These are phyloP conservation scores for Iris macrosiphon DNA, from an alignment of 106 monocot genomes.

Conservation along the genomic window DNA sequence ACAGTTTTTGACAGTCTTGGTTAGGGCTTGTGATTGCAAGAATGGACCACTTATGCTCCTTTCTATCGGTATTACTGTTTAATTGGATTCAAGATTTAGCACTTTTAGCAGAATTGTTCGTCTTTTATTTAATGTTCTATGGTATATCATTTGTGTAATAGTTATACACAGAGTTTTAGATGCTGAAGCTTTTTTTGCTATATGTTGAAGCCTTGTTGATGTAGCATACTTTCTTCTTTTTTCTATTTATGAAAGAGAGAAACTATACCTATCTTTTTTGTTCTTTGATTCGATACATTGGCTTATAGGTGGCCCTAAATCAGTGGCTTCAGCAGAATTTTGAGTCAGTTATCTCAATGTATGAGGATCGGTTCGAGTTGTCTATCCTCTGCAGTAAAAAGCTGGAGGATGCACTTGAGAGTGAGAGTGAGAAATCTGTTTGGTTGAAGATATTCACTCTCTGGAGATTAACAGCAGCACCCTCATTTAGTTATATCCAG, in stretches of 20 bases:
- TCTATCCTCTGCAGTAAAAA: conserved; percentile 38
- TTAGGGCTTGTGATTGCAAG: too few species aligned
- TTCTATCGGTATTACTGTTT: too few species aligned
- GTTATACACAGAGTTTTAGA: background rate
- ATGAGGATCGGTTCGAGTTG: conserved; percentile 80
- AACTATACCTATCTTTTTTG: background rate
- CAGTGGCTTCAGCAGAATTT: conserved; percentile 79
- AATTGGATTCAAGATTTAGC: too few species aligned
- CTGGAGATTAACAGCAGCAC: conserved; percentile 14
- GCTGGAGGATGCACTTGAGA: conserved; percentile 14
- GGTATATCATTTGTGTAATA: too few species aligned
- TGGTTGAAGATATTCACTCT: conserved; percentile 60
- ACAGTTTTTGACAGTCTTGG: too few species aligned
- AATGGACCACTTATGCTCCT: too few species aligned
- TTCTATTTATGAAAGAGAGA: too few species aligned
- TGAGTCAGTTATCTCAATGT: conserved; percentile 79
- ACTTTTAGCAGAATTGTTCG: too few species aligned
- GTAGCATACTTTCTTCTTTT: too few species aligned
- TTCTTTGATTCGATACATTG: background rate
- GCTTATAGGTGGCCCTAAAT: conserved; percentile 61
- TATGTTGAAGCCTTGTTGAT: background rate
- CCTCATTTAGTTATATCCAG: conserved; percentile 27
- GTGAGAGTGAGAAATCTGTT: conserved; percentile 14
- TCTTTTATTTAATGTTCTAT: too few species aligned
- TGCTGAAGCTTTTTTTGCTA: too few species aligned